Base-by-base conservation (phyloP, 140 eudicot species). In the Stevia rebaudiana region DNA sequence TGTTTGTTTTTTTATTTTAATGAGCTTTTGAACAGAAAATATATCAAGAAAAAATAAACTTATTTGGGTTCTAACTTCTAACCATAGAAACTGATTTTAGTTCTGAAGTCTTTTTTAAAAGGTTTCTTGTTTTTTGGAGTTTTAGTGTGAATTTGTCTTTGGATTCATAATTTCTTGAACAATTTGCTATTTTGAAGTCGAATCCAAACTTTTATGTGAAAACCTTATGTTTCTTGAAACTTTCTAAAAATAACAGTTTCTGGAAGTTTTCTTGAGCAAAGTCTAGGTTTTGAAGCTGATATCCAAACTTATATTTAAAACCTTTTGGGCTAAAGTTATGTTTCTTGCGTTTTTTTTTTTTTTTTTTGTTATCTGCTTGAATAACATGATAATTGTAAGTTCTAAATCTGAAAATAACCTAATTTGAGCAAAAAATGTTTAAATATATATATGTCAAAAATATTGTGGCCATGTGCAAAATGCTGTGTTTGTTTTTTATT, bases 21-120 rank as follows among this genome's bases (percentile, higher is more conserved):
- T 44, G 56, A 19, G 58, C 18, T 43, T 41, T 69, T 25, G 74
- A 10, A 40, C 67, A 36, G 18, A 15, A n/a, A 47, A 69, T 57
- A 13, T 4, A 21, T 19, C 11, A 37, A 36, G 40, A 23, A 48
- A 59, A 35, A 15, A 28, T 4, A 10, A 10, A 15, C 25, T 19
- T 46, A 5, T 60, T 30, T 69, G 46, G 67, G 57, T 16, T n/a
- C n/a, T n/a, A n/a, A n/a, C n/a, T 23, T 51, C 2, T 37, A 51
- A 35, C 58, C 17, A 51, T 51, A 12, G 16, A 51, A 11, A 51
- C 16, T 19, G 8, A 30, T 25, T 51, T 12, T 21, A 50, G 59
- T 51, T 55, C 9, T 73, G 43, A 22, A n/a, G n/a, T n/a, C n/a
- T n/a, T n/a, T n/a, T n/a, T n/a, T n/a, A n/a, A n/a, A n/a, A 6